phyloP scores from a whole-genome alignment of 208 protist species.

The Leishmania braziliensis region DNA sequence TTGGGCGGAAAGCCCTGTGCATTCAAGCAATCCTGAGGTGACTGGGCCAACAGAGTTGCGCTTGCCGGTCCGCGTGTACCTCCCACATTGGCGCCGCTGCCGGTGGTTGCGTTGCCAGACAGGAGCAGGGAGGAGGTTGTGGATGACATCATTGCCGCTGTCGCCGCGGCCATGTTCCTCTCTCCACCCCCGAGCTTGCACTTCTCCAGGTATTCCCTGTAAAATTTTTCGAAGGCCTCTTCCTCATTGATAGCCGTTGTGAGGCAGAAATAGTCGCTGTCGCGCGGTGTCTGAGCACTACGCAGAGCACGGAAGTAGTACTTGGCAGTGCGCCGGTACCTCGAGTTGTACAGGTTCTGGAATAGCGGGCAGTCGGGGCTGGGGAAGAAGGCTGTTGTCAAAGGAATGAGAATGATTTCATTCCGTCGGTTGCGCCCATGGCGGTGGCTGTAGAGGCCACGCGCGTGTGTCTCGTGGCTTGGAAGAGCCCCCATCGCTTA shows the following conservation, averaged over 20 bases:
- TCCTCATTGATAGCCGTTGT: constrained; percentile 45
- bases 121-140: background rate
- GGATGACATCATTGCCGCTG: background rate
- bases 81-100: background rate
- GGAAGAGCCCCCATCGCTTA: constrained; percentile 65
- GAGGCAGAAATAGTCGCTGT: constrained; percentile 74
- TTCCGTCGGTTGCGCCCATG: constrained; percentile 72
- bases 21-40: constrained; percentile 30
- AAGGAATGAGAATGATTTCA: constrained; percentile 74
- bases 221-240: constrained; percentile 32
- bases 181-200: background rate
- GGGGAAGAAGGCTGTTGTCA: constrained; percentile 73
- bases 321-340: constrained; percentile 75
- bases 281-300: constrained; percentile 29
- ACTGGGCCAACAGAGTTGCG: background rate
- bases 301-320: constrained; percentile 78
- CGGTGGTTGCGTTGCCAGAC: background rate
- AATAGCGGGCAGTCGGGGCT: constrained; percentile 63
- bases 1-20: constrained; percentile 9
- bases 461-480: constrained; percentile 76
- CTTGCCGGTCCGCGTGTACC: too few relatives aligned
- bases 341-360: constrained; percentile 49
- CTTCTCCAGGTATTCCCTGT: constrained; percentile 32
- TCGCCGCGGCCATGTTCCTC: background rate
- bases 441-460: constrained; percentile 76